Evolutionary conservation across 1,139 yeast genomes (phyloP), one percentile per base, ranked within the genome.

Genomic region (Candida albicans): DNA sequence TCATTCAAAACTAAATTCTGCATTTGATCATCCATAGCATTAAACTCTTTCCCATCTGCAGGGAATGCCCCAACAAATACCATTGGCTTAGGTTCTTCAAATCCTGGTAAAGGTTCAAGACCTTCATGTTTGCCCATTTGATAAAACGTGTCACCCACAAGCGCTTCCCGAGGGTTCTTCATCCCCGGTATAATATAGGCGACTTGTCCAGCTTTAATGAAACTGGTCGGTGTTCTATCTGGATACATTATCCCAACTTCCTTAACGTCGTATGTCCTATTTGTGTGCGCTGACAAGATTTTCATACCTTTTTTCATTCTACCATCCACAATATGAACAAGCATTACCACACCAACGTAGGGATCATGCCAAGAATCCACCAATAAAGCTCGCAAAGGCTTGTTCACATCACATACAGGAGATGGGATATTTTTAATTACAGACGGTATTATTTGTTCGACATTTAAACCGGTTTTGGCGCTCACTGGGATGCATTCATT

Each of bases 51-150:
- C 4, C 96, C 96, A 59, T 91, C 96, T 0, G 96, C 95, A 0
- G 99, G 99, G 56, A 90, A 93, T 0, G 99, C 99, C 8, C 99
- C 99, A 36, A 93, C 95, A 63, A 91, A 93, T 6, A 93, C 98
- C 98, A 93, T 93, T 1, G 99, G 97, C 61, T 93, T 91, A 1
- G 95, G 91, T 55, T 89, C 97, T 62, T 91, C 97, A 63, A 93
- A 93, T 0, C 98, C 98, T 0, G 96, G 96, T 26, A 93, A 70
- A 1, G 96, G 84, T 46, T 82, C 87, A 1, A 87, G 81, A 0
- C 73, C 74, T 37, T 75, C 77, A 42, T 74, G 78, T 26, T 78
- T 73, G 2, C 87, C 88, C n/a, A 73, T 70, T 46, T 80, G 83
- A 75, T 82, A 81, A 52, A 89, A 78, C 0, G 99, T 93, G 60